A percentile compares a stretch with the other conserved stretches of the same genome.
These are phyloP conservation scores for Russula foetens DNA, from an alignment of 768 basidiomycete species.

Conservation along the genomic window DNA sequence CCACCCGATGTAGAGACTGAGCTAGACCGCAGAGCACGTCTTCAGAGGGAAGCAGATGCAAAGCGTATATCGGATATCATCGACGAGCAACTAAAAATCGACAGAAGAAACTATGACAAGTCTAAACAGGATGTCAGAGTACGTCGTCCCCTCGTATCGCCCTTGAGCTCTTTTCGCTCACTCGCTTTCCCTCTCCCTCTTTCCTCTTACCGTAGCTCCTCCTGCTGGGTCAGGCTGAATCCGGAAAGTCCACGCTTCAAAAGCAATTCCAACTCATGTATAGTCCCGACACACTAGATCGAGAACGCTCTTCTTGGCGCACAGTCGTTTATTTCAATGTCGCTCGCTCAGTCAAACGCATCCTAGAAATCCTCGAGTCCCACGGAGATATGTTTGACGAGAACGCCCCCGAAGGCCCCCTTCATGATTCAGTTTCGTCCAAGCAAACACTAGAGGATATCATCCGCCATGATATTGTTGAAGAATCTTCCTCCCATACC, in stretches of 20 bases:
- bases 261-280: conserved; percentile 82
- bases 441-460: conserved; percentile 3
- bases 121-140: conserved; percentile 74
- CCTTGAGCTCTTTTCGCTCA: neutral
- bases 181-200: conserved; percentile 15
- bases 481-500: neutral
- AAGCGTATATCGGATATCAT: conserved; percentile 72
- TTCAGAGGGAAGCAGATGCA: conserved; percentile 63
- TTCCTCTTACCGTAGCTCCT: conserved; percentile 38
- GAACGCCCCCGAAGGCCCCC: neutral
- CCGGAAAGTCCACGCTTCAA: conserved; percentile 68
- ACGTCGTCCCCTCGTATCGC: neutral
- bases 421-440: conserved; percentile 1
- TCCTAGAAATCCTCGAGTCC: conserved; percentile 28
- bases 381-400: conserved; percentile 21
- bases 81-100: conserved; percentile 68
- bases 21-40: conserved; percentile 49
- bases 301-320: conserved; percentile 67
- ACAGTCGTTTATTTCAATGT: conserved; percentile 80
- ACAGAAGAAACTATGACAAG: conserved; percentile 56
- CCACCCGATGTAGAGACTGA: conserved; percentile 63
- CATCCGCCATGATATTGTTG: neutral
- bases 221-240: conserved; percentile 74
- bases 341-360: conserved; percentile 31
- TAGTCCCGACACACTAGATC: conserved; percentile 58